Conservation (phyloP, 176 grass and related monocot genomes). For the Aegilops tauschii region DNA sequence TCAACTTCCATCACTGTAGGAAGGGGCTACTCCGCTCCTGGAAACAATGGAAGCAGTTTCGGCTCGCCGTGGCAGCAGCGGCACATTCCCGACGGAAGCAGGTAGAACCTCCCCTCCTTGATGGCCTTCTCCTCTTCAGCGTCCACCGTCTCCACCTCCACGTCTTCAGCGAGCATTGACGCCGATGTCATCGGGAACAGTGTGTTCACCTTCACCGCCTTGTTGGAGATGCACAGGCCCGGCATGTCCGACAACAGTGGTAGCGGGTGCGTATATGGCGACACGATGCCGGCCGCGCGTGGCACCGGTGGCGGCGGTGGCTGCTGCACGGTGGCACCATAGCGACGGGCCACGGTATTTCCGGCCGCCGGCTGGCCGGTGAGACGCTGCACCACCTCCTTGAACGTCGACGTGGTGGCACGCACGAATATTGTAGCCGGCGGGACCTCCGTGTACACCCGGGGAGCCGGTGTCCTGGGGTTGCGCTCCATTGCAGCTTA, state of each 20-base stretch:
- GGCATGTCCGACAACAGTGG: neutral
- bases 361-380: constrained; percentile 4
- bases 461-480: constrained; percentile 4
- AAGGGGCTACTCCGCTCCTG: neutral
- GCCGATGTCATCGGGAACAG: neutral
- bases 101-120: constrained; percentile 32
- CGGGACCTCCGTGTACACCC: neutral
- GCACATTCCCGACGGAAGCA: constrained; percentile 7
- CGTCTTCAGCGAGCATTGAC: neutral
- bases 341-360: neutral
- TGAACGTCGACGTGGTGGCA: constrained; percentile 10
- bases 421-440: neutral
- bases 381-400: constrained; percentile 40
- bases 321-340: neutral
- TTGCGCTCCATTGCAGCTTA: neutral
- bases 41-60: constrained; percentile 31
- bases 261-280: neutral
- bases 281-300: neutral
- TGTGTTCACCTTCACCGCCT: neutral
- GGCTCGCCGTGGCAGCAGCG: neutral
- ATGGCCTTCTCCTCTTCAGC: constrained; percentile 37
- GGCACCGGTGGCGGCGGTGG: neutral
- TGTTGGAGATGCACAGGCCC: neutral
- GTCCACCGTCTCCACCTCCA: neutral
- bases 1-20: neutral